Evolutionary conservation across 768 basidiomycete genomes (phyloP).

Genomic region (Suillus placidus): DNA sequence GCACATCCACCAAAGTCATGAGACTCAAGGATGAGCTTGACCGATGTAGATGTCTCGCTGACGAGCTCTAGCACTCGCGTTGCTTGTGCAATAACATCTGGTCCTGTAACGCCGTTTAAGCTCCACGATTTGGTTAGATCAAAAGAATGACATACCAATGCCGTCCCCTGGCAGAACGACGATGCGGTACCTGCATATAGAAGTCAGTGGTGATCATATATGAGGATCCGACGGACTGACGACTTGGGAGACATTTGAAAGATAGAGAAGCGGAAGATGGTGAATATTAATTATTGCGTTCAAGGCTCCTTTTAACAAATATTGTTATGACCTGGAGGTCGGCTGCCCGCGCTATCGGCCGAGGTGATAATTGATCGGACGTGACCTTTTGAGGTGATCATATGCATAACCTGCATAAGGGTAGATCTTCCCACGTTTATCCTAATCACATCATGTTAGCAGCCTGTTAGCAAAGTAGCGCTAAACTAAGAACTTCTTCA

Average conservation of each 20-base stretch:
- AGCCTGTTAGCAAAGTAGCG: neutral
- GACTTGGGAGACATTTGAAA: conserved; percentile 46
- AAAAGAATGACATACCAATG: conserved; percentile 63
- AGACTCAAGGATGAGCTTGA: conserved; percentile 72
- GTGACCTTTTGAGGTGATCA: neutral
- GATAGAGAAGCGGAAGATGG: conserved; percentile 1
- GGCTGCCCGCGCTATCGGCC: conserved; percentile 12
- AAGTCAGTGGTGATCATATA: conserved; percentile 11
- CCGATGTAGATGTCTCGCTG: conserved; percentile 58
- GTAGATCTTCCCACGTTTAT: conserved; percentile 10
- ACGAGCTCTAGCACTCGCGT: conserved; percentile 78
- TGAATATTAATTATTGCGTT: conserved; percentile 7
- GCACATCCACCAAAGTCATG: conserved; percentile 91
- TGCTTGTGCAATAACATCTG: conserved; percentile 88
- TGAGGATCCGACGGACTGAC: conserved; percentile 32
- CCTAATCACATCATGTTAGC: neutral
- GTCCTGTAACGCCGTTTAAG: conserved; percentile 52
- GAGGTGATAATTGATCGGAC: neutral
- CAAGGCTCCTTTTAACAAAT: neutral
- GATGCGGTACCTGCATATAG: conserved; percentile 70
- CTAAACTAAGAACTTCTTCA: neutral
- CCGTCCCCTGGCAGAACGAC: conserved; percentile 95
- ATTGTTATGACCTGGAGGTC: neutral
- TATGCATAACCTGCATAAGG: conserved; percentile 5
- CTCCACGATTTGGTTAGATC: neutral